Evolutionary conservation across 768 basidiomycete species (phyloP).

Genomic region (Pleurotus platypus): DNA sequence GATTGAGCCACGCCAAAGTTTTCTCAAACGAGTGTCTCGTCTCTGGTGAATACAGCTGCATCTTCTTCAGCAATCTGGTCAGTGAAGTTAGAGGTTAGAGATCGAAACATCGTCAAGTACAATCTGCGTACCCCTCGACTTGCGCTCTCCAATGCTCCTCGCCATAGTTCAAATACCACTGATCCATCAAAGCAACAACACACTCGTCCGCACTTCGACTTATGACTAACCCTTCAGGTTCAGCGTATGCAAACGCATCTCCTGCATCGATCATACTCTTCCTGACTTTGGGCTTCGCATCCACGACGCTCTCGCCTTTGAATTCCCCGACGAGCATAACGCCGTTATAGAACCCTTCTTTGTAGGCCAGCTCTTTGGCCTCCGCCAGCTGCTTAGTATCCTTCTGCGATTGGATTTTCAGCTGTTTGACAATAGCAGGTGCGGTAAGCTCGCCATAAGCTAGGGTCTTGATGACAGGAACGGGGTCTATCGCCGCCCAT

Average conservation of each 20-base stretch:
- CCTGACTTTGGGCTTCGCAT: slow-evolving; percentile 88
- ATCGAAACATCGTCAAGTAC: neutral
- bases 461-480: slow-evolving; percentile 85
- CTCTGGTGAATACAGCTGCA: slow-evolving; percentile 91
- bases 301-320: slow-evolving; percentile 84
- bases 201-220: slow-evolving; percentile 95
- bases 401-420: slow-evolving; percentile 95
- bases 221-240: slow-evolving; percentile 89
- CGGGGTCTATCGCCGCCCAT: slow-evolving; percentile 82
- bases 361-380: slow-evolving; percentile 97
- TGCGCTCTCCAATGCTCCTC: slow-evolving; percentile 85
- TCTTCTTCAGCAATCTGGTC: slow-evolving; percentile 67
- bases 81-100: slow-evolving; percentile 9
- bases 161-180: slow-evolving; percentile 99
- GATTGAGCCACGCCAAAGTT: slow-evolving; percentile 90
- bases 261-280: slow-evolving; percentile 75
- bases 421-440: slow-evolving; percentile 72
- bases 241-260: slow-evolving; percentile 87
- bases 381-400: slow-evolving; percentile 91
- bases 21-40: slow-evolving; percentile 91
- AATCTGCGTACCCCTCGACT: slow-evolving; percentile 65
- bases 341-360: slow-evolving; percentile 96
- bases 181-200: slow-evolving; percentile 96
- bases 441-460: slow-evolving; percentile 93
- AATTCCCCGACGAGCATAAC: slow-evolving; percentile 90